Evolutionary conservation across 2,329 filamentous ascomycete genomes (phyloP).

Genomic region (Sarocladium kiliense): DNA sequence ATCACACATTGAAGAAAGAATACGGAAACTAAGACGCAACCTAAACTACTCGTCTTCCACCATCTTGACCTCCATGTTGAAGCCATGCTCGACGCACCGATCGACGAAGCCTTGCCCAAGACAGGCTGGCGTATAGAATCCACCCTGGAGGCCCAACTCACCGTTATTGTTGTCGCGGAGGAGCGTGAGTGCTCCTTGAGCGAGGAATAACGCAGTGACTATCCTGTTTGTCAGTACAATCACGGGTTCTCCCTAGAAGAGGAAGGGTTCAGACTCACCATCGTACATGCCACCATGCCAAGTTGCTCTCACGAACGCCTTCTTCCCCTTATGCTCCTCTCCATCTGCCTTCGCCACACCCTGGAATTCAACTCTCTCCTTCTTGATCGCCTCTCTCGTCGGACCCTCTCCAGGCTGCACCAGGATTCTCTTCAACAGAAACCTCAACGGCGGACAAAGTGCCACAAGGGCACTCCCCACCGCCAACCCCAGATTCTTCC

Average conservation of each 20-base stretch:
- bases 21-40: background rate
- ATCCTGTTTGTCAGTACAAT: background rate
- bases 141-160: constrained; percentile 48
- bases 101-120: constrained; percentile 64
- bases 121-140: constrained; percentile 67
- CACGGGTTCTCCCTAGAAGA: no score
- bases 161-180: constrained; percentile 51
- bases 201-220: constrained; percentile 62
- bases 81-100: constrained; percentile 53
- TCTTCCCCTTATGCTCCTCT: constrained; percentile 30
- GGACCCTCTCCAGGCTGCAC: constrained; percentile 52
- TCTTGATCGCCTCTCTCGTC: constrained; percentile 44
- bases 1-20: background rate
- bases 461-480: constrained; percentile 39
- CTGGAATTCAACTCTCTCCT: constrained; percentile 58
- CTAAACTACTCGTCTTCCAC: constrained; percentile 20
- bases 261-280: constrained; percentile 45
- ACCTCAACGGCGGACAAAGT: constrained; percentile 39
- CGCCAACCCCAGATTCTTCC: constrained; percentile 43
- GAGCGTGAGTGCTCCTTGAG: constrained; percentile 60
- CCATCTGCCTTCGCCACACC: constrained; percentile 59
- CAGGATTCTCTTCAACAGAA: constrained; percentile 36
- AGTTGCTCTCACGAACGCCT: constrained; percentile 47
- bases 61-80: constrained; percentile 55
- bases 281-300: constrained; percentile 59